Conservation (phyloP, 2,329 filamentous ascomycete species). For the Microsporum canis region DNA sequence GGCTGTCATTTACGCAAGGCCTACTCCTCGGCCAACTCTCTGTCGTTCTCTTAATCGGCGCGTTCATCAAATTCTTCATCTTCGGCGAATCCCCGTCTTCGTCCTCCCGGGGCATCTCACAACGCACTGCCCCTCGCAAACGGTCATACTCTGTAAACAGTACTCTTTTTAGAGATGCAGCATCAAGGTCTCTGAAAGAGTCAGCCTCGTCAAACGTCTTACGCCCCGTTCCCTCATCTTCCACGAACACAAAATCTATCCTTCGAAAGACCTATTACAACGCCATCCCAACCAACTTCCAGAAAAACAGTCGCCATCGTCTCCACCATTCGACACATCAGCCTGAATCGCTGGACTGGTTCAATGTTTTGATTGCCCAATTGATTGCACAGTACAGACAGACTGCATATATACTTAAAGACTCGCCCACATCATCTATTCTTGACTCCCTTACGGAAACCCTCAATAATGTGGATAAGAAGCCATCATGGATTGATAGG, state of each 20-base stretch:
- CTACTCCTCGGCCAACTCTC: constrained; percentile 88
- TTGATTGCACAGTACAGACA: constrained; percentile 91
- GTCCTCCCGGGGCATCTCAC: constrained; percentile 64
- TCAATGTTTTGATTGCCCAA: constrained; percentile 93
- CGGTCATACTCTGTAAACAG: constrained; percentile 54
- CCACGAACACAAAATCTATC: constrained; percentile 70
- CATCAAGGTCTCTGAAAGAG: constrained; percentile 35
- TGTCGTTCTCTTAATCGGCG: constrained; percentile 78
- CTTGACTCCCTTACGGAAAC: constrained; percentile 72
- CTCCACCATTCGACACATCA: constrained; percentile 63
- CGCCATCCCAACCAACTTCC: constrained; percentile 31
- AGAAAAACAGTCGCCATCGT: constrained; percentile 33
- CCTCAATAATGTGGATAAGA: constrained; percentile 73
- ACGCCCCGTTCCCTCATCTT: constrained; percentile 60
- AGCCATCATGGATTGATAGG: constrained; percentile 85
- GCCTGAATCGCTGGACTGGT: constrained; percentile 95
- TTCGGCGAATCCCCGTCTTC: constrained; percentile 85
- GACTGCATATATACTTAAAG: constrained; percentile 80
- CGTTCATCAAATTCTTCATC: constrained; percentile 99
- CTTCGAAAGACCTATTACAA: constrained; percentile 97
- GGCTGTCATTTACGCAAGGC: constrained; percentile 84
- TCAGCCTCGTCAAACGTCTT: constrained; percentile 55
- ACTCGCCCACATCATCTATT: constrained; percentile 46
- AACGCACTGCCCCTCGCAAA: constrained; percentile 67
- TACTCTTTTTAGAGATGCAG: constrained; percentile 28